Evolutionary conservation across 495 filamentous ascomycete genomes (phyloP).

Genomic region (Tuber brumale): DNA sequence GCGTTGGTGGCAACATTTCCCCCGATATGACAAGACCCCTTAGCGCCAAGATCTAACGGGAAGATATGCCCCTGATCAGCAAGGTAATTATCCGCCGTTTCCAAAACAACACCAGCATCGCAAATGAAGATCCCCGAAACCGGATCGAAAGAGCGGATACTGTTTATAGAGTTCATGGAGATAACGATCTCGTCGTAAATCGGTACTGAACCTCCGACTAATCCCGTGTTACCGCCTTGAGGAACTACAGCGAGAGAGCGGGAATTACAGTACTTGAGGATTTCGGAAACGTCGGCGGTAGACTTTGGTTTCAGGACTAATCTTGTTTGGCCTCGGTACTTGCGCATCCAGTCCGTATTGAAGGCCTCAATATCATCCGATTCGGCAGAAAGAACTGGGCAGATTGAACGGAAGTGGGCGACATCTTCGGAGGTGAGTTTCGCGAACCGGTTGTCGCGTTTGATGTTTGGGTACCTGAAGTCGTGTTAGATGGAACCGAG

Average conservation of each 20-base stretch:
- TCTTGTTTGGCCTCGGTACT: slow-evolving; percentile 84
- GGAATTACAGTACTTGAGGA: slow-evolving; percentile 89
- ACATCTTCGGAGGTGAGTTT: slow-evolving; percentile 70
- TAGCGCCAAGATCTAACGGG: slow-evolving; percentile 90
- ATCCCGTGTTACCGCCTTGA: slow-evolving; percentile 91
- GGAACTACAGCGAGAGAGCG: slow-evolving; percentile 89
- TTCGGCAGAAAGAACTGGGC: slow-evolving; percentile 60
- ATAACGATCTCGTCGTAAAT: slow-evolving; percentile 97
- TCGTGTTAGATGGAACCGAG: slow-evolving; percentile 7
- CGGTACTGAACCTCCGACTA: slow-evolving; percentile 90
- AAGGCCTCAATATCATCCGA: slow-evolving; percentile 78
- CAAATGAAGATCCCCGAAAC: slow-evolving; percentile 84
- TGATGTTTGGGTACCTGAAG: slow-evolving; percentile 65
- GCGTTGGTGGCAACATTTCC: slow-evolving; percentile 98
- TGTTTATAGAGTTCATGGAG: slow-evolving; percentile 79
- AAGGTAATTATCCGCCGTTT: slow-evolving; percentile 76
- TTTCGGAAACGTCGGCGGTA: slow-evolving; percentile 77
- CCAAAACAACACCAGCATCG: slow-evolving; percentile 85
- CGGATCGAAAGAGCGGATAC: slow-evolving; percentile 83
- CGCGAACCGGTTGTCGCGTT: slow-evolving; percentile 68
- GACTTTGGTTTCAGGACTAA: slow-evolving; percentile 78
- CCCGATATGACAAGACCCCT: slow-evolving; percentile 94
- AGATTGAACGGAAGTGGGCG: slow-evolving; percentile 63
- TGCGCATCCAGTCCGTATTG: slow-evolving; percentile 98
- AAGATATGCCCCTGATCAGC: slow-evolving; percentile 76